Evolutionary conservation across 2,329 filamentous ascomycete genomes (phyloP).

Genomic region (Talaromyces piceae): DNA sequence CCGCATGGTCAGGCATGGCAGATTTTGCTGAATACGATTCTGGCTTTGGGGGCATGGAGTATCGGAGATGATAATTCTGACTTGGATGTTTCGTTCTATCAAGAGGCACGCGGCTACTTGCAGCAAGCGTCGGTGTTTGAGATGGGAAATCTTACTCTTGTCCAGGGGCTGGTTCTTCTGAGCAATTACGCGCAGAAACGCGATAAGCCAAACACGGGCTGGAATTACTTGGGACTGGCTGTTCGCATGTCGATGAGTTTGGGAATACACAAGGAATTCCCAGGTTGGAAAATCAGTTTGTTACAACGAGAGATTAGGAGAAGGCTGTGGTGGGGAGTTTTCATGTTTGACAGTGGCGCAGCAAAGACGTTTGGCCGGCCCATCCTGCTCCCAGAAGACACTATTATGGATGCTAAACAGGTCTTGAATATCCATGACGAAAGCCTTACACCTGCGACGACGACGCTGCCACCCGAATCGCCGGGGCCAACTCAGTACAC

Average conservation of each 20-base stretch:
- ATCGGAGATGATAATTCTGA: conserved; percentile 35
- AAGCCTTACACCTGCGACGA: conserved; percentile 31
- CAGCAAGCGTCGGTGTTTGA: conserved; percentile 42
- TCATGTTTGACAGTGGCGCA: conserved; percentile 44
- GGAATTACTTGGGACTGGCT: conserved; percentile 44
- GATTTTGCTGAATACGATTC: conserved; percentile 39
- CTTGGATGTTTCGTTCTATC: conserved; percentile 39
- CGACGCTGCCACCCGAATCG: conserved; percentile 29
- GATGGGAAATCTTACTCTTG: conserved; percentile 42
- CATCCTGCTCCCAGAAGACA: conserved; percentile 38
- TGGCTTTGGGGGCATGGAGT: conserved; percentile 40
- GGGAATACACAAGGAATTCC: conserved; percentile 46
- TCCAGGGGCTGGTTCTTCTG: conserved; percentile 41
- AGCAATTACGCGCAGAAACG: conserved; percentile 46
- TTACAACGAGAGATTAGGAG: conserved; percentile 35
- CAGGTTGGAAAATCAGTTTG: conserved; percentile 39
- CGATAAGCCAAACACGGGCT: conserved; percentile 45
- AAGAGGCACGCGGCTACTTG: conserved; percentile 40
- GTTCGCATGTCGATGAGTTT: conserved; percentile 44
- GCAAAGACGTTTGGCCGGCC: conserved; percentile 45
- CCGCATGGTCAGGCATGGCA: conserved; percentile 39
- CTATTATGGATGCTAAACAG: conserved; percentile 38
- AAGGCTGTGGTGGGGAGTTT: conserved; percentile 37
- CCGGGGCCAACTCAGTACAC: conserved; percentile 37
- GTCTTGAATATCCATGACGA: conserved; percentile 40